Evolutionary conservation across 352 stramenopile species (phyloP), one percentile per base, ranked within the genome.

Genomic region (Phytophthora agathidicida): DNA sequence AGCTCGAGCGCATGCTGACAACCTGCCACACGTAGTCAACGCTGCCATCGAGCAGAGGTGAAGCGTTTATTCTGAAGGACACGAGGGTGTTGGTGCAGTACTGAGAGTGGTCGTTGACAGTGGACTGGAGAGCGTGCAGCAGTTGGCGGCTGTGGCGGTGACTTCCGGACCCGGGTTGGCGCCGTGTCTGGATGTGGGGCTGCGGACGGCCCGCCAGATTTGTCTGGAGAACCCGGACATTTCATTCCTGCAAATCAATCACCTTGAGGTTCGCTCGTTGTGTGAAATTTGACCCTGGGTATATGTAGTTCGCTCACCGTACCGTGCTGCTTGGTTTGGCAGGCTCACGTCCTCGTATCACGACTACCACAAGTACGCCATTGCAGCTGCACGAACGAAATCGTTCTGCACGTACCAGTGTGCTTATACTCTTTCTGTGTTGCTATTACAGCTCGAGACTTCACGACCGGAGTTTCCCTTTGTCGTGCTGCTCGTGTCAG

Each of bases 101-200:
- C 7, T 43, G 4, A 22, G 24, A 6, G 2, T 50, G 14, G n/a
- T 58, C 93, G 83, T 58, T 79, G 80, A n/a, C 42, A 94, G 83
- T 58, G 80, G 80, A n/a, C 42, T 93, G 20, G 66, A 77, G 5
- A 74, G 73, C 13, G 37, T 96, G 6, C 56, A 76, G 5, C 83
- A 98, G 30, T 79, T 99, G 16, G 88, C 97, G 67, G 97, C 93
- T 0, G 88, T 99, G 41, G 96, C 96, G 8, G 96, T 99, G 44
- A 99, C 97, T 2, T 92, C 97, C 9, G 96, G 96, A 14, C 96
- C 97, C 7, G 98, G 98, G 7, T 86, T 99, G 47, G 96, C 98
- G 51, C 97, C 98, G 39, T 99, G 97, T 81, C 82, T 99, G 6
- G 87, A 97, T 48, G 96, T 99, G 11, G 98, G 96, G 1, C 91